phyloP scores from a whole-genome alignment of 2,329 filamentous ascomycete species.

The Pseudogymnoascus sp. region DNA sequence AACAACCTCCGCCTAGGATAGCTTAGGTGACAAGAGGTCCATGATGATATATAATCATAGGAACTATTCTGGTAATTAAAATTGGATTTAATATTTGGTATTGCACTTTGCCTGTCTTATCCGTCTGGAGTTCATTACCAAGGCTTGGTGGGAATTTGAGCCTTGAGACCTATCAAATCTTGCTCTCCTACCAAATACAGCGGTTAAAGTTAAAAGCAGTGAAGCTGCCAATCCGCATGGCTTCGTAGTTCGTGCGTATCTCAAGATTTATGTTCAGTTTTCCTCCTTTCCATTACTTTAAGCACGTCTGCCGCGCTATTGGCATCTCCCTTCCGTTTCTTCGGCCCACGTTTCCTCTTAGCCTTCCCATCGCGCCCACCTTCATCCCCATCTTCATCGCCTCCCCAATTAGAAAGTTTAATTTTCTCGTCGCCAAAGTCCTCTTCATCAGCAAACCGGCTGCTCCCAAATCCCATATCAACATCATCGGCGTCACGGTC shows the following conservation, averaged over 20 bases:
- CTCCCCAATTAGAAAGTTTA: slow-evolving; percentile 59
- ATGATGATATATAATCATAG: neutral
- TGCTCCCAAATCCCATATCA: slow-evolving; percentile 89
- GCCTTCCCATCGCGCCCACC: slow-evolving; percentile 37
- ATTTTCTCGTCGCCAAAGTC: slow-evolving; percentile 61
- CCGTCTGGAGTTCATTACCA: neutral
- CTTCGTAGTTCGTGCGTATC: neutral
- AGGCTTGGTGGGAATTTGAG: neutral
- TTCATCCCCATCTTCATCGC: slow-evolving; percentile 34
- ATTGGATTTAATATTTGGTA: neutral
- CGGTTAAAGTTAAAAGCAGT: neutral
- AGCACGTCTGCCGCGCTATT: slow-evolving; percentile 76
- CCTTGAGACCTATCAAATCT: neutral
- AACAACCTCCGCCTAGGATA: neutral
- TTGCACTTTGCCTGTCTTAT: neutral
- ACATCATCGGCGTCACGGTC: slow-evolving; percentile 83
- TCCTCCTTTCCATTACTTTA: slow-evolving; percentile 56
- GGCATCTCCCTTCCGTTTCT: slow-evolving; percentile 69
- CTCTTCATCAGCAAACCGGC: slow-evolving; percentile 78
- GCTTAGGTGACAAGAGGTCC: neutral
- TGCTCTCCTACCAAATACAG: neutral
- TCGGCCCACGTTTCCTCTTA: slow-evolving; percentile 60
- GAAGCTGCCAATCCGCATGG: neutral
- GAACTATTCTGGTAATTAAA: neutral
- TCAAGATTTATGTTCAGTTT: slow-evolving; percentile 14